phyloP scores from a whole-genome alignment of 179 eudicot species.

The Beta macrorhiza region DNA sequence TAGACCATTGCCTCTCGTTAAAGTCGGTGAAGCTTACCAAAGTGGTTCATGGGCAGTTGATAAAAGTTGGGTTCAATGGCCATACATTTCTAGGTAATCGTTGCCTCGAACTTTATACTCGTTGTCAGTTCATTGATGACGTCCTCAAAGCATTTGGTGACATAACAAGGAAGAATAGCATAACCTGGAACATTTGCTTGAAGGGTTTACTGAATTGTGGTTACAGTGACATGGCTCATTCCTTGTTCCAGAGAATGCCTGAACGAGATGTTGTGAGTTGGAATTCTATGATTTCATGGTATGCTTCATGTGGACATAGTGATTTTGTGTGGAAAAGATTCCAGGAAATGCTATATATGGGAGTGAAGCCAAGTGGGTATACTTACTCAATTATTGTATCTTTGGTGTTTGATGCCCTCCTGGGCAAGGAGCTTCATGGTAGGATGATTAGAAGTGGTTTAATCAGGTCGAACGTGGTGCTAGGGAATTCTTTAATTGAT shows the following conservation, averaged over 20 bases:
- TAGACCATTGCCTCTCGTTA: conserved; percentile 30
- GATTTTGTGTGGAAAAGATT: conserved; percentile 43
- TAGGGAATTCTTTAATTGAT: conserved; percentile 40
- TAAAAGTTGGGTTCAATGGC: conserved; percentile 44
- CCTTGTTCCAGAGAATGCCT: conserved; percentile 63
- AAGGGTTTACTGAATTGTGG: conserved; percentile 42
- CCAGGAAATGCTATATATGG: conserved; percentile 42
- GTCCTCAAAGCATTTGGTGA: conserved; percentile 57
- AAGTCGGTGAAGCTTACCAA: conserved; percentile 38
- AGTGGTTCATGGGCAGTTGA: conserved; percentile 54
- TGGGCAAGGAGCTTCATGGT: conserved; percentile 43
- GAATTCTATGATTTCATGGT: conserved; percentile 66
- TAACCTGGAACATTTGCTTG: conserved; percentile 73
- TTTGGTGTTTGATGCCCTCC: conserved; percentile 26
- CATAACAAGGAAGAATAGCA: conserved; percentile 46
- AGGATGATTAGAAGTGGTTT: conserved; percentile 37
- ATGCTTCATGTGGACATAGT: conserved; percentile 38
- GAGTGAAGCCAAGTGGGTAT: conserved; percentile 40
- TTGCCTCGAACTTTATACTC: conserved; percentile 60
- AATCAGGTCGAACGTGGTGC: conserved; percentile 33
- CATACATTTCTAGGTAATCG: conserved; percentile 75
- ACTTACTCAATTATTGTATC: conserved; percentile 37
- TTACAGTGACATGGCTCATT: conserved; percentile 40
- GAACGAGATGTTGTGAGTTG: conserved; percentile 69
- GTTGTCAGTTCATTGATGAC: conserved; percentile 27